Conservation (phyloP, 75 land plant species). For the Isoetes taiwanensis region DNA sequence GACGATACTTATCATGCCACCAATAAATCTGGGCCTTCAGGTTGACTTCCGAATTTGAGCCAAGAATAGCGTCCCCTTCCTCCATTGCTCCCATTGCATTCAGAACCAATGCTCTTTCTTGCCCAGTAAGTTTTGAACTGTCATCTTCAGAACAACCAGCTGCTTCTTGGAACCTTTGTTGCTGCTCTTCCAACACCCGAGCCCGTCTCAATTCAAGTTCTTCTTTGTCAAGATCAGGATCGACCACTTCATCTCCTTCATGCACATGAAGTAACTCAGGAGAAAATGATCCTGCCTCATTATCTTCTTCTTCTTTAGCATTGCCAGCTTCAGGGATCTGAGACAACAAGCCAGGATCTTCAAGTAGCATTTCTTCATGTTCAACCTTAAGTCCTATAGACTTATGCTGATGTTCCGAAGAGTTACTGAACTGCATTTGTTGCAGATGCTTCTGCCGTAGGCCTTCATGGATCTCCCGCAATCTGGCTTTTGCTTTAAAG, state of each 20-base stretch:
- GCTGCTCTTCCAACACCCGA: conserved; percentile 65
- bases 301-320: conserved; percentile 41
- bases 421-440: conserved; percentile 24
- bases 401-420: not conserved
- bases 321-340: conserved; percentile 13
- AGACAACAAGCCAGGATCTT: no score
- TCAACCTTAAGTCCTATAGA: no score
- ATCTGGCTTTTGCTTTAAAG: not conserved
- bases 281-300: conserved; percentile 78
- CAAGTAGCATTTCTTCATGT: no score
- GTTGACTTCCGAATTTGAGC: conserved; percentile 85
- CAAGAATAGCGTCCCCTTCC: conserved; percentile 94
- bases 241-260: conserved; percentile 77
- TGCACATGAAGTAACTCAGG: conserved; percentile 72
- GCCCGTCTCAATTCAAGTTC: conserved; percentile 67
- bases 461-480: conserved; percentile 72
- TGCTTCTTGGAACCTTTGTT: conserved; percentile 51
- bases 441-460: conserved; percentile 65
- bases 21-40: conserved; percentile 60
- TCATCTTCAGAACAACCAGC: conserved; percentile 37
- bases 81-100: conserved; percentile 95
- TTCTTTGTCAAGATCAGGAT: conserved; percentile 81
- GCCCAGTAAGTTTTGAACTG: conserved; percentile 41
- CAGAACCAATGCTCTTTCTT: conserved; percentile 44
- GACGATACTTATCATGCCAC: not conserved